Percentiles rank a stretch among this genome's conserved stretches.
These are phyloP conservation scores for Cucurbita moschata DNA, from an alignment of 306 rosid species.

Conservation along the genomic window DNA sequence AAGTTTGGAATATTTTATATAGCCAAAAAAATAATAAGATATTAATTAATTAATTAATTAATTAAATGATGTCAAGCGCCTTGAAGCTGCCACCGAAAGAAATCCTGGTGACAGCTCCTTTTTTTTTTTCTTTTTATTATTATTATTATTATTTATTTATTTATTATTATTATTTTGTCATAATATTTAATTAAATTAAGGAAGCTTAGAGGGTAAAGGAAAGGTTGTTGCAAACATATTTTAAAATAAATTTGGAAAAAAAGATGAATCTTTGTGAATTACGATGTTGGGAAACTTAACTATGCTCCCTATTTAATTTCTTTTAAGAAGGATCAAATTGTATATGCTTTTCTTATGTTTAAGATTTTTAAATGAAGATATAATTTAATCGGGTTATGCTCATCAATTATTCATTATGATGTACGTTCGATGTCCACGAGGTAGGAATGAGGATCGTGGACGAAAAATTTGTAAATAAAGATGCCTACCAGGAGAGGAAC, in stretches of 20 bases:
- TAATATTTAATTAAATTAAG: not conserved
- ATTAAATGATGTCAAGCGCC: not conserved
- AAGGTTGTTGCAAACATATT: not conserved
- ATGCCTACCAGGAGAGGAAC: too few species aligned
- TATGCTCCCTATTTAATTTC: not conserved
- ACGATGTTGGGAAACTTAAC: not conserved
- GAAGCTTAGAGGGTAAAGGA: not conserved
- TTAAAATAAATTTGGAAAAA: not conserved
- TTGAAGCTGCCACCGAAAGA: not conserved
- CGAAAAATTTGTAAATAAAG: too few species aligned
- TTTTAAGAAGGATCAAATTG: not conserved
- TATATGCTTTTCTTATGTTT: not conserved
- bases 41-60: not conserved
- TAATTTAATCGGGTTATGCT: not conserved
- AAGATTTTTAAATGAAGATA: not conserved
- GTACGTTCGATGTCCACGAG: too few species aligned
- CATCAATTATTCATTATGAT: too few species aligned
- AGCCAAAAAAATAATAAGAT: too few species aligned
- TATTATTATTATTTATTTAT: not conserved
- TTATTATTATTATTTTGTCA: not conserved
- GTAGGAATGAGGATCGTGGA: too few species aligned
- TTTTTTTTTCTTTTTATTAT: not conserved
- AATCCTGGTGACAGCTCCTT: not conserved
- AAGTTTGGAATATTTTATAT: not conserved
- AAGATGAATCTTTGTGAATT: not conserved